Evolutionary conservation across 2,329 filamentous ascomycete species (phyloP).

Genomic region (Trichoderma simmonsii): DNA sequence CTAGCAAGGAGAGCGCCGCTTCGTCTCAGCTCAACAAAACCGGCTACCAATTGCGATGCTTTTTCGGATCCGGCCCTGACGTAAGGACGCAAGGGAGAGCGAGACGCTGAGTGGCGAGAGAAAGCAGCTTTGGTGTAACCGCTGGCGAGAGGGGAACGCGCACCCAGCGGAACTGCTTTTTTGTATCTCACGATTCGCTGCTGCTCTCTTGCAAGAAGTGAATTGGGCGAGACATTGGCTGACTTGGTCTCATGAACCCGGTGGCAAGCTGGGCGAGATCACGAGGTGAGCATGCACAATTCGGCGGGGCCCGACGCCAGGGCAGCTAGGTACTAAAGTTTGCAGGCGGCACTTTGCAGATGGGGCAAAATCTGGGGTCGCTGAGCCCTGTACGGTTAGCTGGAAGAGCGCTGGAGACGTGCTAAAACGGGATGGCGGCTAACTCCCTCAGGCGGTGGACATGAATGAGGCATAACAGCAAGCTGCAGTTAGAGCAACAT

Average conservation of each 20-base stretch:
- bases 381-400: not conserved
- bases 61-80: not conserved
- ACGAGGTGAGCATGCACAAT: conserved; percentile 17
- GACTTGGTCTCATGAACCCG: conserved; percentile 11
- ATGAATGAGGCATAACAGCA: not conserved
- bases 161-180: not conserved
- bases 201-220: not conserved
- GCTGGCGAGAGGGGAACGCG: not conserved
- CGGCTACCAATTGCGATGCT: not conserved
- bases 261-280: conserved; percentile 13
- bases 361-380: conserved; percentile 16
- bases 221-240: not conserved
- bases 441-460: not conserved
- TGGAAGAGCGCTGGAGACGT: not conserved
- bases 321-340: not conserved
- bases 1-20: not conserved
- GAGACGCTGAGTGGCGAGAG: not conserved
- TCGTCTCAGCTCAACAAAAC: not conserved
- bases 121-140: not conserved
- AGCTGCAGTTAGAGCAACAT: not conserved
- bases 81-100: not conserved
- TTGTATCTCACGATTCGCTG: not conserved
- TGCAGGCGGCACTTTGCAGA: not conserved
- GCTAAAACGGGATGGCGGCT: not conserved
- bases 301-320: conserved; percentile 5